Conservation (phyloP, 768 basidiomycete species). For the Russula dissimulans region DNA sequence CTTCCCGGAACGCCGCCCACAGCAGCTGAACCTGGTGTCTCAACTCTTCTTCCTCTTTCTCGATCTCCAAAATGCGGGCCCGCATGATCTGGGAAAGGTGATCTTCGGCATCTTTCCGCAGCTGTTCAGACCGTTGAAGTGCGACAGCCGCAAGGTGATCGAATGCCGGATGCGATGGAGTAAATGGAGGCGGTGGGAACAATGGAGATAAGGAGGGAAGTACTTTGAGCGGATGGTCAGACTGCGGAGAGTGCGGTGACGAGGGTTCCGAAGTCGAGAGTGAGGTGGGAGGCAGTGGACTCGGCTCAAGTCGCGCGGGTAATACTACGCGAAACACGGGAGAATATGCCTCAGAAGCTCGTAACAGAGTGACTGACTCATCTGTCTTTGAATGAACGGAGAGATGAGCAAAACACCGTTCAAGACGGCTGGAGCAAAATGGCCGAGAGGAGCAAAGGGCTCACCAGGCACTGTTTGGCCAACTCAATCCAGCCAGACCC, state of each 20-base stretch:
- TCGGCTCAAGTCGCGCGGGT: conserved; percentile 16
- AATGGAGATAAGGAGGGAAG: conserved; percentile 50
- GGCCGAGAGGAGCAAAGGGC: conserved; percentile 25
- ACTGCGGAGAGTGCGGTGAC: not conserved
- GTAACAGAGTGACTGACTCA: conserved; percentile 21
- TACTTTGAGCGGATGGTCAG: conserved; percentile 26
- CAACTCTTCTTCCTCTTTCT: conserved; percentile 44
- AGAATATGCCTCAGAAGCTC: conserved; percentile 31
- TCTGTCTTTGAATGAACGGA: conserved; percentile 20
- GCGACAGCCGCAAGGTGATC: conserved; percentile 54
- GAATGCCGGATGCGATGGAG: conserved; percentile 66
- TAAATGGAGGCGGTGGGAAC: conserved; percentile 69
- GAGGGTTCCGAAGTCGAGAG: conserved; percentile 7
- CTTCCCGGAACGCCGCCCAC: conserved; percentile 51
- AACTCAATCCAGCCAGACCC: conserved; percentile 68
- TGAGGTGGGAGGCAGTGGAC: not conserved
- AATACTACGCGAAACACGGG: conserved; percentile 24
- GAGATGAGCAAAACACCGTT: conserved; percentile 3
- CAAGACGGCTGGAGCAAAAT: conserved; percentile 1
- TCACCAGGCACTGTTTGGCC: conserved; percentile 54
- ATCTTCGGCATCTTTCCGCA: conserved; percentile 50
- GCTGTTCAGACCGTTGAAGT: conserved; percentile 39
- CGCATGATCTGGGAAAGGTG: conserved; percentile 44
- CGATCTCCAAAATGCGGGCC: conserved; percentile 47
- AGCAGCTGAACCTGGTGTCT: conserved; percentile 49